Percentiles rank a stretch among this genome's conserved stretches.
Evolutionary conservation across 2,329 filamentous ascomycete genomes (phyloP).

Genomic region (Myriosclerotinia curreyana): DNA sequence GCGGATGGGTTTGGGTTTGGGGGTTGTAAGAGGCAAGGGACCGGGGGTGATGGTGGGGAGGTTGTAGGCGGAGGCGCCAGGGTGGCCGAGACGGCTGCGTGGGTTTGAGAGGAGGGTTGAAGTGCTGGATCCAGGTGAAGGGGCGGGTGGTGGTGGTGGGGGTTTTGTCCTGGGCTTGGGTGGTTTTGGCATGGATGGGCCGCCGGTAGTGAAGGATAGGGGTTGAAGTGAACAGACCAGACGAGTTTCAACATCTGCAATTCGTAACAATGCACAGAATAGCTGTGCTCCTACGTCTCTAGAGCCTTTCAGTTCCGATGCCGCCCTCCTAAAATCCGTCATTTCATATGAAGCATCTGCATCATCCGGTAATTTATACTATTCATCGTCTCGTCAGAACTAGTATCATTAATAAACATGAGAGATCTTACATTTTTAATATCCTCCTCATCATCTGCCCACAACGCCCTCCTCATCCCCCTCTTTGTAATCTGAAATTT

Average conservation of each 20-base stretch:
- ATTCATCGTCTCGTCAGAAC: conserved; percentile 28
- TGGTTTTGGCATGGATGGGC: conserved; percentile 41
- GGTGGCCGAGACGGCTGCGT: conserved; percentile 38
- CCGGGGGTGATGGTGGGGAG: conserved; percentile 50
- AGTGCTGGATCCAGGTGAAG: conserved; percentile 24
- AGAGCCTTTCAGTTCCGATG: conserved; percentile 70
- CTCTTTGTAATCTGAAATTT: conserved; percentile 69
- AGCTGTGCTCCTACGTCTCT: conserved; percentile 87
- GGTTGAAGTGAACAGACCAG: conserved; percentile 89
- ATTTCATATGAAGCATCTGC: conserved; percentile 67
- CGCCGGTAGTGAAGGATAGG: conserved; percentile 49
- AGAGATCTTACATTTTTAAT: conserved; percentile 51
- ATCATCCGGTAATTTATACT: conserved; percentile 32
- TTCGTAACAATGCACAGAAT: conserved; percentile 81
- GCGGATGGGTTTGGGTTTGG: conserved; percentile 47
- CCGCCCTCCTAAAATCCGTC: conserved; percentile 67
- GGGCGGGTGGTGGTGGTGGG: conserved; percentile 35
- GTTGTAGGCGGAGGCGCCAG: conserved; percentile 50
- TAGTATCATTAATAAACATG: neutral
- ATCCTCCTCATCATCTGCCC: conserved; percentile 67
- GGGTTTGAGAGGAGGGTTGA: conserved; percentile 28
- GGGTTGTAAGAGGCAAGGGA: conserved; percentile 42
- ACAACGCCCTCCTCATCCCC: conserved; percentile 68
- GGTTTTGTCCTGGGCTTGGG: conserved; percentile 24
- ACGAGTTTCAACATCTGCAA: conserved; percentile 75